A percentile compares a stretch with the other conserved stretches of the same genome.
Evolutionary conservation across 352 stramenopile genomes (phyloP).

Genomic region (Phytophthora meadii): DNA sequence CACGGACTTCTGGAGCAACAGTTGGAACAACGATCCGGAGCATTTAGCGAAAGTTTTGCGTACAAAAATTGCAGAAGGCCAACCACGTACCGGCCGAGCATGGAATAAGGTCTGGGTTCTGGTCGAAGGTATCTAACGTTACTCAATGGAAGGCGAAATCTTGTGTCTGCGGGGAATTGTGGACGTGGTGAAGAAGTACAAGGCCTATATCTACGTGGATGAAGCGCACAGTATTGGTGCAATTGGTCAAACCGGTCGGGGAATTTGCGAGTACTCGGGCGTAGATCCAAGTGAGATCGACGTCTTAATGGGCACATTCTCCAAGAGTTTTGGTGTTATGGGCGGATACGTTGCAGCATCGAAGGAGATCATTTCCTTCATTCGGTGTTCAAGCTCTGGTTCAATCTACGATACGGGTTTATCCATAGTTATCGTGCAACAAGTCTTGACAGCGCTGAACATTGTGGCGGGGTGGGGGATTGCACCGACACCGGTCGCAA

Average conservation of each 20-base stretch:
- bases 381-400: slow-evolving; percentile 63
- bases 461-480: slow-evolving; percentile 96
- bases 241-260: slow-evolving; percentile 93
- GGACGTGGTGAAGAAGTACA: slow-evolving; percentile 95
- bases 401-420: slow-evolving; percentile 68
- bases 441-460: slow-evolving; percentile 81
- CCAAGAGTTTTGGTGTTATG: slow-evolving; percentile 98
- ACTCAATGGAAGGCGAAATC: slow-evolving; percentile 98
- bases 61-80: slow-evolving; percentile 75
- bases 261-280: slow-evolving; percentile 95
- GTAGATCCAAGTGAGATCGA: slow-evolving; percentile 97
- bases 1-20: slow-evolving; percentile 88
- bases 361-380: slow-evolving; percentile 73
- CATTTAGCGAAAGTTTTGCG: slow-evolving; percentile 93
- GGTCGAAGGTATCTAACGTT: slow-evolving; percentile 98
- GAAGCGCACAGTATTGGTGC: slow-evolving; percentile 98
- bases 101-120: slow-evolving; percentile 99
- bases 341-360: slow-evolving; percentile 97
- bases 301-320: slow-evolving; percentile 99
- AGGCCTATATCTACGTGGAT: slow-evolving; percentile 97
- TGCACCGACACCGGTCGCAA: slow-evolving; percentile 92
- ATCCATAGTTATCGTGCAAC: slow-evolving; percentile 59
- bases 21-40: slow-evolving; percentile 96
- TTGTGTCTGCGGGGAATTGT: slow-evolving; percentile 94
- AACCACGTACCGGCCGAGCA: slow-evolving; percentile 93